phyloP scores from a whole-genome alignment of 1,284 basidiomycete species.

The Boletus austroedulis region DNA sequence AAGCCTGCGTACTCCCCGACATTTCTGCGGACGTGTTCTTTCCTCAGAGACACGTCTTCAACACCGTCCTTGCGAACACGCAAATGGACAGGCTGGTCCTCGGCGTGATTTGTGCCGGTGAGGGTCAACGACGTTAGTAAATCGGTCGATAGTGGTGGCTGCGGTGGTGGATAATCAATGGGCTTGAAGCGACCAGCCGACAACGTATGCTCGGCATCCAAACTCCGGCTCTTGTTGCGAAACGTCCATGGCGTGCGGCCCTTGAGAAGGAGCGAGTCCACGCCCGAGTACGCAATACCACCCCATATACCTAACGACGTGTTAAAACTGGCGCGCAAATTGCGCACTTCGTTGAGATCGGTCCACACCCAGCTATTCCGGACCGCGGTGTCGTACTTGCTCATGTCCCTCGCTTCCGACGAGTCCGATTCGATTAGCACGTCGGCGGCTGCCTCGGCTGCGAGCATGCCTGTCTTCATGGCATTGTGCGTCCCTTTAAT shows the following conservation, averaged over 20 bases:
- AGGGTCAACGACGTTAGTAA: conserved; percentile 88
- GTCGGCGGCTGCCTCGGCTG: conserved; percentile 84
- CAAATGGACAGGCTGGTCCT: conserved; percentile 93
- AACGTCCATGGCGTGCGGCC: conserved; percentile 95
- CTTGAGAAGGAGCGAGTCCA: conserved; percentile 85
- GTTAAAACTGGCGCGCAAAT: conserved; percentile 90
- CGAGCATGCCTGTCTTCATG: conserved; percentile 99
- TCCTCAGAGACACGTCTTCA: conserved; percentile 48
- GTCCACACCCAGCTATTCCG: conserved; percentile 84
- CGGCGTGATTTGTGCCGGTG: conserved; percentile 95
- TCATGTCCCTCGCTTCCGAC: conserved; percentile 60
- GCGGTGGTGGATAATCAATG: conserved; percentile 88
- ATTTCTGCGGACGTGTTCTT: conserved; percentile 76
- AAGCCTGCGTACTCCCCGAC: conserved; percentile 83
- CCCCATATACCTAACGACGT: conserved; percentile 84
- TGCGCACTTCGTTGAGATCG: conserved; percentile 90
- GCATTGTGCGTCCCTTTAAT: conserved; percentile 99
- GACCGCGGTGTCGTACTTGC: conserved; percentile 71
- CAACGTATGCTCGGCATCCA: conserved; percentile 77
- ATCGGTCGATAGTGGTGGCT: conserved; percentile 93
- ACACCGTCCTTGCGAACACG: conserved; percentile 58
- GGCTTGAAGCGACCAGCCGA: conserved; percentile 69
- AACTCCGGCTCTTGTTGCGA: conserved; percentile 52
- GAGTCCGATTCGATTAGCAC: conserved; percentile 42
- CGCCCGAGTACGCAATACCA: conserved; percentile 86